A percentile compares a stretch with the other conserved stretches of the same genome.
Evolutionary conservation across 768 basidiomycete genomes (phyloP).

Genomic region (Rhizopogon sp.): DNA sequence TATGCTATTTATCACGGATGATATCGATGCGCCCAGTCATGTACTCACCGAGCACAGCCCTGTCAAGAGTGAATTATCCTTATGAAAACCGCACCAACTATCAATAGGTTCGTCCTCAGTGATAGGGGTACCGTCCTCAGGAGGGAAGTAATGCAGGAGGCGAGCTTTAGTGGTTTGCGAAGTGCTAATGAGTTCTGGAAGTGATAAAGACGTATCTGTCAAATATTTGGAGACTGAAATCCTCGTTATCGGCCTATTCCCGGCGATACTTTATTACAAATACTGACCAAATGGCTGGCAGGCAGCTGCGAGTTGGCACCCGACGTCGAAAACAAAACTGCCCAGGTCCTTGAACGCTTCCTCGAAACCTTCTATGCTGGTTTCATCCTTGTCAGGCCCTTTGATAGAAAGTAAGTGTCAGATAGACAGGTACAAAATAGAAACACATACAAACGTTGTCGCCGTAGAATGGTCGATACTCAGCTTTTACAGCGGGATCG

Average conservation of each 20-base stretch:
- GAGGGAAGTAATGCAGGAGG: conserved; percentile 94
- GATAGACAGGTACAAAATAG: neutral
- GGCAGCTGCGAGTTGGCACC: conserved; percentile 74
- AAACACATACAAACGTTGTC: conserved; percentile 73
- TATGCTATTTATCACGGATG: neutral
- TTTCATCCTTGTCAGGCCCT: conserved; percentile 65
- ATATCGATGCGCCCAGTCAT: neutral
- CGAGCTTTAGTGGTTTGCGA: conserved; percentile 89
- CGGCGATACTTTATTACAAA: neutral
- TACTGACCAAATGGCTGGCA: conserved; percentile 84
- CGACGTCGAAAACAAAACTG: conserved; percentile 77
- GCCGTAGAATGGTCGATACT: conserved; percentile 82
- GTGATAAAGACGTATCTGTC: conserved; percentile 56
- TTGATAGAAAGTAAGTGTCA: neutral
- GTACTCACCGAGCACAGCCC: conserved; percentile 79
- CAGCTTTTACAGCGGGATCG: conserved; percentile 42
- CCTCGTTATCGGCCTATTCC: conserved; percentile 21
- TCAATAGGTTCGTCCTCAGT: conserved; percentile 66
- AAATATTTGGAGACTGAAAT: conserved; percentile 52
- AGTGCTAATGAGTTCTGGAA: conserved; percentile 64
- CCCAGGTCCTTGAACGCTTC: conserved; percentile 85
- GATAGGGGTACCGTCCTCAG: conserved; percentile 33
- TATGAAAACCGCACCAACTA: conserved; percentile 93
- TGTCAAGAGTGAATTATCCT: conserved; percentile 88
- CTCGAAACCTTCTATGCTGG: conserved; percentile 72